phyloP scores from a whole-genome alignment of 176 grass and related monocot species.

The Rhynchospora pubera region DNA sequence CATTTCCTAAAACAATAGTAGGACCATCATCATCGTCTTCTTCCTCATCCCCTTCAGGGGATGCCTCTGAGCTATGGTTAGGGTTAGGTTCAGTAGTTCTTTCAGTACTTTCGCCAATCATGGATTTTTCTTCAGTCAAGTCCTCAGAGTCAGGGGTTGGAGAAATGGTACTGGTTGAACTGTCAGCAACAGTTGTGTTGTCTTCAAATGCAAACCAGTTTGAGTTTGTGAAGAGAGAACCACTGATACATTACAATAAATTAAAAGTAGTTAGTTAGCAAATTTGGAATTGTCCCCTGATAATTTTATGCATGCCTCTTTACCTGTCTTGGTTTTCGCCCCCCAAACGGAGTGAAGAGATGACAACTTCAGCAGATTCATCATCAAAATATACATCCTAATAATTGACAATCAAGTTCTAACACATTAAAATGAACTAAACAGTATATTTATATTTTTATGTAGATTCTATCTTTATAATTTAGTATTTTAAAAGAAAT shows the following conservation, averaged over 20 bases:
- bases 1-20: slow-evolving; percentile 16
- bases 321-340: slow-evolving; percentile 67
- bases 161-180: slow-evolving; percentile 27
- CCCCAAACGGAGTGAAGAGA: slow-evolving; percentile 74
- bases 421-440: background rate
- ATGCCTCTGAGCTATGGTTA: background rate
- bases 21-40: slow-evolving; percentile 15
- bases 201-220: slow-evolving; percentile 95
- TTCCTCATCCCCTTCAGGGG: slow-evolving; percentile 2
- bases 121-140: slow-evolving; percentile 8
- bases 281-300: slow-evolving; percentile 4
- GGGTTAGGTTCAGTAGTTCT: slow-evolving; percentile 1
- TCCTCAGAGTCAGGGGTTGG: slow-evolving; percentile 42
- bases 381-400: slow-evolving; percentile 99
- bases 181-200: slow-evolving; percentile 38
- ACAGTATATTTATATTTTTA: background rate
- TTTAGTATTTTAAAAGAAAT: background rate
- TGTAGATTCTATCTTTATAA: slow-evolving; percentile 5
- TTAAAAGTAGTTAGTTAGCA: slow-evolving; percentile 3
- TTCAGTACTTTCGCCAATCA: slow-evolving; percentile 31
- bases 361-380: slow-evolving; percentile 91
- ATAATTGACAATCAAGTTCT: slow-evolving; percentile 11
- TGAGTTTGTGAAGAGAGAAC: slow-evolving; percentile 85
- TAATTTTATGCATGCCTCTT: background rate
- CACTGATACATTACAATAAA: slow-evolving; percentile 45